These are phyloP conservation scores for Moesziomyces sp. DNA, from an alignment of 1,284 basidiomycete genomes.

Conservation along the genomic window DNA sequence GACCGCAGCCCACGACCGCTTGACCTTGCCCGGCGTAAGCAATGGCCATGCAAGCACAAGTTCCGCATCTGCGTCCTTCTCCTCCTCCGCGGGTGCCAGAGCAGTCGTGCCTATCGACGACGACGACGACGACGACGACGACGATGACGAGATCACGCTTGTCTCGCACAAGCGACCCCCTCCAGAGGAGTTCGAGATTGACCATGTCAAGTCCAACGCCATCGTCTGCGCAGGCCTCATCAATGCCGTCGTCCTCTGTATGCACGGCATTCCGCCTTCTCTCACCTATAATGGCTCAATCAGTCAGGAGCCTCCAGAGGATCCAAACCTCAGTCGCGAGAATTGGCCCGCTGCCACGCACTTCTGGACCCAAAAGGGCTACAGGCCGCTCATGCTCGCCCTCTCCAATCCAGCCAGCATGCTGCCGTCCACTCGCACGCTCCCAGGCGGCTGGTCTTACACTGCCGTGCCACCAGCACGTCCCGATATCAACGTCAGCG, in stretches of 20 bases:
- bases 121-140: conserved; percentile 48
- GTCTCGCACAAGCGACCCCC: conserved; percentile 35
- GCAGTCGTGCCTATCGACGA: conserved; percentile 5
- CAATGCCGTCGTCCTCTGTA: conserved; percentile 55
- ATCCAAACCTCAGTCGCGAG: conserved; percentile 35
- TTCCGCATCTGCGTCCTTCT: not conserved
- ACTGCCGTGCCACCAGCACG: conserved; percentile 7
- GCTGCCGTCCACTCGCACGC: conserved; percentile 7
- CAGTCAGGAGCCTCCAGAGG: conserved; percentile 30
- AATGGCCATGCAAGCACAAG: not conserved
- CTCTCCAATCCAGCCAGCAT: conserved; percentile 22
- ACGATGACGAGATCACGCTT: conserved; percentile 50
- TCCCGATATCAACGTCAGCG: conserved; percentile 51
- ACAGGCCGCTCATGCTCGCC: conserved; percentile 53
- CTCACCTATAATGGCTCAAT: conserved; percentile 31
- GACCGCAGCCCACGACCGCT: too few species aligned
- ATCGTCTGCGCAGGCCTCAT: conserved; percentile 63
- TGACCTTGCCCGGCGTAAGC: not conserved
- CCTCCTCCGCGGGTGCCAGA: not conserved
- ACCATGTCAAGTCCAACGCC: conserved; percentile 42
- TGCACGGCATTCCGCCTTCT: conserved; percentile 55
- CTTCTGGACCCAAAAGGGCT: conserved; percentile 59
- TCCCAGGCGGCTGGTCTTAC: conserved; percentile 32
- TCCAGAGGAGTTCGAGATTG: conserved; percentile 35
- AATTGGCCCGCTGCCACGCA: conserved; percentile 40